Conservation (phyloP, 1,284 basidiomycete species). For the Entoloma clypeatum region DNA sequence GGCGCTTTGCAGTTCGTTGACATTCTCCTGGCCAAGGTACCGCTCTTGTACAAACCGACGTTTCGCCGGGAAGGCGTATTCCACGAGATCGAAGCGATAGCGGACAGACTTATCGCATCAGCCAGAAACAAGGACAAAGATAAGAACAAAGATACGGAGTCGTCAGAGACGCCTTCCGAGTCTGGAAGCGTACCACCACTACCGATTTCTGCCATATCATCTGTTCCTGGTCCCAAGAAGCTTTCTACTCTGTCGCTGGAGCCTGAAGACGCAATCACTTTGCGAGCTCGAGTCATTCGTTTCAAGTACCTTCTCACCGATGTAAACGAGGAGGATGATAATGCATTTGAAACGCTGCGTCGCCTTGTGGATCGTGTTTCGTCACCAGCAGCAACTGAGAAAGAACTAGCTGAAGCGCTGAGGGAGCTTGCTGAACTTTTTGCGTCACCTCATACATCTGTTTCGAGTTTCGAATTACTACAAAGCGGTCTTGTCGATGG, state of each 20-base stretch:
- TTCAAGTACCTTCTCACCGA: constrained; percentile 70
- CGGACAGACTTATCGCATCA: constrained; percentile 56
- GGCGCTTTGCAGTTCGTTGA: constrained; percentile 90
- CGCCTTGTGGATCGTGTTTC: constrained; percentile 63
- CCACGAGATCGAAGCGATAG: constrained; percentile 81
- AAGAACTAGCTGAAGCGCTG: constrained; percentile 61
- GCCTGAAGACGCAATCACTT: constrained; percentile 86
- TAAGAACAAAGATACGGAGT: constrained; percentile 48
- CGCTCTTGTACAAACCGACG: constrained; percentile 77
- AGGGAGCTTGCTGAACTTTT: constrained; percentile 78
- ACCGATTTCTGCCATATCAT: constrained; percentile 35
- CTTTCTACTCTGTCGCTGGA: constrained; percentile 63
- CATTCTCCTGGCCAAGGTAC: constrained; percentile 78
- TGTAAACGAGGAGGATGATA: constrained; percentile 59
- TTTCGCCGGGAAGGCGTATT: constrained; percentile 93
- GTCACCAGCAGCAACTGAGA: constrained; percentile 53
- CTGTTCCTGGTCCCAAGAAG: constrained; percentile 65
- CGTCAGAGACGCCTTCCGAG: constrained; percentile 31
- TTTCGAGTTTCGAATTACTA: constrained; percentile 95
- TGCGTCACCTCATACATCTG: constrained; percentile 68
- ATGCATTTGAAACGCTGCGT: constrained; percentile 62
- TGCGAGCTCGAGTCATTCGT: constrained; percentile 80
- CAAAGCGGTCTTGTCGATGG: constrained; percentile 92
- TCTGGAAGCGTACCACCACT: constrained; percentile 30
- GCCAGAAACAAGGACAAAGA: constrained; percentile 50